A percentile compares a stretch with the other conserved stretches of the same genome.
Evolutionary conservation across 495 filamentous ascomycete species (phyloP).

Genomic region (Chaetomidium leptoderma): DNA sequence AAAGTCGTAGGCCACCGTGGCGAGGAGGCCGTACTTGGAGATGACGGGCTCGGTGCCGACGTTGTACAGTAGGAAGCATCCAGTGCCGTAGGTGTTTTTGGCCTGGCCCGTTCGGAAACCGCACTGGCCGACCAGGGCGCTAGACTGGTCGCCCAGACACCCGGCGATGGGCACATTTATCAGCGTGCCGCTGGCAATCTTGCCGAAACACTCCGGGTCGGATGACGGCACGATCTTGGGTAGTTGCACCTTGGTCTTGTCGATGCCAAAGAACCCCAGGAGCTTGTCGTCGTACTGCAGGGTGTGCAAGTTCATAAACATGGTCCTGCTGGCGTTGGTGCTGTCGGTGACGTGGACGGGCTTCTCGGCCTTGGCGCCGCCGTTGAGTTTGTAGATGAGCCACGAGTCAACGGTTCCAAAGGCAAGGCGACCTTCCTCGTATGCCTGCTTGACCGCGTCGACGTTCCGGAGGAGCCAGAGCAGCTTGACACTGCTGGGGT

Average conservation of each 20-base stretch:
- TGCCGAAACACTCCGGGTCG: slow-evolving; percentile 69
- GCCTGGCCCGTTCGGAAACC: slow-evolving; percentile 81
- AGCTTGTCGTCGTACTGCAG: slow-evolving; percentile 80
- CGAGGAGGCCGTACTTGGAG: slow-evolving; percentile 81
- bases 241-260: slow-evolving; percentile 67
- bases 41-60: slow-evolving; percentile 87
- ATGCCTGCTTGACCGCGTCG: slow-evolving; percentile 66
- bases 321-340: slow-evolving; percentile 89
- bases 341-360: slow-evolving; percentile 79
- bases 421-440: slow-evolving; percentile 72
- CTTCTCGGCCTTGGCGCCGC: slow-evolving; percentile 54
- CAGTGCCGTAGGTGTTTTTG: slow-evolving; percentile 96
- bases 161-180: slow-evolving; percentile 77
- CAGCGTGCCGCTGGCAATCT: slow-evolving; percentile 60
- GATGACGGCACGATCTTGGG: slow-evolving; percentile 87
- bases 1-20: slow-evolving; percentile 86
- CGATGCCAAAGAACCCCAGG: slow-evolving; percentile 77
- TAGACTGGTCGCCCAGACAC: slow-evolving; percentile 88
- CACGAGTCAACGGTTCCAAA: slow-evolving; percentile 95
- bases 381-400: slow-evolving; percentile 88
- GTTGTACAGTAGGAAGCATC: slow-evolving; percentile 93
- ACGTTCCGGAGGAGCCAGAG: slow-evolving; percentile 78
- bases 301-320: slow-evolving; percentile 92
- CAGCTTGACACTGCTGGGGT: slow-evolving; percentile 86
- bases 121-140: slow-evolving; percentile 87